Percentiles rank a stretch among this genome's conserved stretches.
phyloP scores from a whole-genome alignment of 768 basidiomycete species.

The Cystobasidium ongulense region DNA sequence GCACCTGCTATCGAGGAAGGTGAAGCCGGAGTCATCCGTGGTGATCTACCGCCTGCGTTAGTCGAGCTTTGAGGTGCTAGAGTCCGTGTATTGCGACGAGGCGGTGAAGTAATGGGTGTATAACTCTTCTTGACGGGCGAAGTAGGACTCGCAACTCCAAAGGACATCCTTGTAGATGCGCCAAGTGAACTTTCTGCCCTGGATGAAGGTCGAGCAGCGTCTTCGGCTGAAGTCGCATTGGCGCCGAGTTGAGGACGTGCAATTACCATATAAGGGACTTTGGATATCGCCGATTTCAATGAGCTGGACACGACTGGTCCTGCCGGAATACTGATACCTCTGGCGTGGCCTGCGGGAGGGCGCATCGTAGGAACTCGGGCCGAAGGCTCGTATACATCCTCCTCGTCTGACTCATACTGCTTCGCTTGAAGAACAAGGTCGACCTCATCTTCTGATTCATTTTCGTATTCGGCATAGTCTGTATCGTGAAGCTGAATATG shows the following conservation, averaged over 20 bases:
- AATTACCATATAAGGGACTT: too few species aligned
- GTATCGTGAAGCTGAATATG: neutral
- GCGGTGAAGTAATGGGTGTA: neutral
- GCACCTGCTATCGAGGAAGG: neutral
- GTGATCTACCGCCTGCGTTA: neutral
- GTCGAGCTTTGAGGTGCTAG: neutral
- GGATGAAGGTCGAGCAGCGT: neutral
- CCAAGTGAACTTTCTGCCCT: neutral
- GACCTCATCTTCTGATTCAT: constrained; percentile 41
- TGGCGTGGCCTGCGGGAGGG: neutral
- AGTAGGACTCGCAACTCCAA: constrained; percentile 34
- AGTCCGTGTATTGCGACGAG: neutral
- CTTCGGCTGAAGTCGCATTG: neutral
- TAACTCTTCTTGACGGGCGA: constrained; percentile 36
- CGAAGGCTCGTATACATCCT: neutral
- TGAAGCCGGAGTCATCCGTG: neutral
- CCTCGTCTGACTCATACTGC: constrained; percentile 35
- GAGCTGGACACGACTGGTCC: neutral
- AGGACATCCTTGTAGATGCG: neutral
- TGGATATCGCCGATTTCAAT: neutral
- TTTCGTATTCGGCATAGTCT: constrained; percentile 15
- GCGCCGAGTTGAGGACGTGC: neutral
- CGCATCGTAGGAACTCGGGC: neutral
- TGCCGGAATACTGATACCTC: neutral
- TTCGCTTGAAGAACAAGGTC: constrained; percentile 37